Conservation (phyloP, 2,329 filamentous ascomycete genomes). For the Aureobasidium sp. region DNA sequence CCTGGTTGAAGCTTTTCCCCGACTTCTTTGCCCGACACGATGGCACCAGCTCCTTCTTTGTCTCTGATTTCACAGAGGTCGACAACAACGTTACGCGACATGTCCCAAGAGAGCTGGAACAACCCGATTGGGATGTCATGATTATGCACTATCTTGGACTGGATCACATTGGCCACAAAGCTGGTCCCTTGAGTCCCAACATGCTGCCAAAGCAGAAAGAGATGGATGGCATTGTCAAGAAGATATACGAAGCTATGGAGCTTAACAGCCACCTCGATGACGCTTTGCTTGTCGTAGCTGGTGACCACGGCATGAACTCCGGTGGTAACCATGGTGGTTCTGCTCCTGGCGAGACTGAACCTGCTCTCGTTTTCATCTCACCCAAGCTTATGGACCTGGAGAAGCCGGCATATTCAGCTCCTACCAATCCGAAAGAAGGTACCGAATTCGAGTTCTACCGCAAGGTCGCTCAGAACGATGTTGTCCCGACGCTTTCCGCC, state of each 20-base stretch:
- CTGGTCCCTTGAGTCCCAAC: slow-evolving; percentile 72
- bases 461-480: slow-evolving; percentile 84
- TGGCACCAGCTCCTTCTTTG: slow-evolving; percentile 96
- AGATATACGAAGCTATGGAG: slow-evolving; percentile 69
- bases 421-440: slow-evolving; percentile 47
- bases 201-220: slow-evolving; percentile 91
- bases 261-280: slow-evolving; percentile 60
- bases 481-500: slow-evolving; percentile 80
- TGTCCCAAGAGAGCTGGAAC: slow-evolving; percentile 64
- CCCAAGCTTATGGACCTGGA: slow-evolving; percentile 62
- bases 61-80: slow-evolving; percentile 96
- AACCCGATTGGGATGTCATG: slow-evolving; percentile 83
- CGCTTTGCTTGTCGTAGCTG: slow-evolving; percentile 76
- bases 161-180: slow-evolving; percentile 96
- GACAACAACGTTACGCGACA: slow-evolving; percentile 96
- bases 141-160: slow-evolving; percentile 92
- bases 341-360: slow-evolving; percentile 85
- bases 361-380: slow-evolving; percentile 83
- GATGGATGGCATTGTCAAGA: slow-evolving; percentile 76
- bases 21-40: slow-evolving; percentile 77
- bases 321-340: slow-evolving; percentile 95
- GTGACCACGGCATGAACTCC: slow-evolving; percentile 99
- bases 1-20: slow-evolving; percentile 95
- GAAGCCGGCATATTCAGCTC: slow-evolving; percentile 32
- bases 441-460: slow-evolving; percentile 74